A percentile compares a stretch with the other conserved stretches of the same genome.
These are phyloP conservation scores for Anacardium occidentale DNA, from an alignment of 345 rosid species.

Conservation along the genomic window DNA sequence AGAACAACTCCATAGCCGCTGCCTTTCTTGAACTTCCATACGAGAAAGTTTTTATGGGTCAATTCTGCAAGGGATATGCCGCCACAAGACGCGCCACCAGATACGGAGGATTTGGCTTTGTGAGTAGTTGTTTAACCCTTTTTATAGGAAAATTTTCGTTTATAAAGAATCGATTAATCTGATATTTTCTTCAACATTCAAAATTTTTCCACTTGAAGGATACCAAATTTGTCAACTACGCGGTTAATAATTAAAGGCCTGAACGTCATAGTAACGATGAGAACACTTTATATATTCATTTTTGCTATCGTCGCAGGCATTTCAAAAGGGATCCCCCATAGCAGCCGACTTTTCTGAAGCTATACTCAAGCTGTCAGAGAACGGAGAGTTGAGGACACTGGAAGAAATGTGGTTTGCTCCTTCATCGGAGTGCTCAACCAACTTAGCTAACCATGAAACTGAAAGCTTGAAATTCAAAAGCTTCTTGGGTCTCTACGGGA, in stretches of 20 bases:
- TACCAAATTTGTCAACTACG: no score
- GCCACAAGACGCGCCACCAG: conserved; percentile 27
- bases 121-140: conserved; percentile 24
- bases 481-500: conserved; percentile 41
- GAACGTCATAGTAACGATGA: no score
- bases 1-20: conserved; percentile 32
- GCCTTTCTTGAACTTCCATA: conserved; percentile 58
- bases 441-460: conserved; percentile 12
- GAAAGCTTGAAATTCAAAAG: conserved; percentile 35
- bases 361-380: conserved; percentile 40
- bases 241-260: no score
- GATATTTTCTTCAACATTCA: no score
- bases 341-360: conserved; percentile 42
- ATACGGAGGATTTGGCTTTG: conserved; percentile 64
- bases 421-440: conserved; percentile 18
- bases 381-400: conserved; percentile 26
- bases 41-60: conserved; percentile 36
- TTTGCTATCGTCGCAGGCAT: conserved; percentile 27
- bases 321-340: conserved; percentile 44
- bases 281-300: no score
- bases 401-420: conserved; percentile 32
- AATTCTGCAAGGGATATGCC: conserved; percentile 38
- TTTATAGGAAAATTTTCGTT: no score
- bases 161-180: no score
- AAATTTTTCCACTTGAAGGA: no score